Evolutionary conservation across 441 rosid species (phyloP).

Genomic region (Capsella rubella): DNA sequence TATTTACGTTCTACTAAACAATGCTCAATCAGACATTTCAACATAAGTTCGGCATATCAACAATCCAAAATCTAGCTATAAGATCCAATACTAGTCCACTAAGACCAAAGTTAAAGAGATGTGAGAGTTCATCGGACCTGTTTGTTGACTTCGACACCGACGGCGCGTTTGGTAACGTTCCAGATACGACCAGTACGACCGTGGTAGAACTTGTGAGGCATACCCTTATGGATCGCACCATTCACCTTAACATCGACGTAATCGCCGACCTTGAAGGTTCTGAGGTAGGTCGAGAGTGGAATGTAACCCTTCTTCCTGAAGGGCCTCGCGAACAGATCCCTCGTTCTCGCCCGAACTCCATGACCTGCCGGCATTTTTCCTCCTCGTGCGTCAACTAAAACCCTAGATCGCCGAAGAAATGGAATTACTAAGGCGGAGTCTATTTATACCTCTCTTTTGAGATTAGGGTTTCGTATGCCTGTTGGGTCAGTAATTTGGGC

Average conservation of each 20-base stretch:
- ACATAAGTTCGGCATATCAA: background rate
- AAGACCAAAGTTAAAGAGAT: background rate
- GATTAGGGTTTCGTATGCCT: conserved; percentile 35
- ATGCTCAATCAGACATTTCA: conserved; percentile 12
- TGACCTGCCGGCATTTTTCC: conserved; percentile 81
- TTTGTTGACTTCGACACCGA: conserved; percentile 93
- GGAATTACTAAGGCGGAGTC: background rate
- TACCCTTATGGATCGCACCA: conserved; percentile 96
- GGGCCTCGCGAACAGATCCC: conserved; percentile 81
- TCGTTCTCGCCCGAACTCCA: conserved; percentile 79
- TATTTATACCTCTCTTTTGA: conserved; percentile 12
- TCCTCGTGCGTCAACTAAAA: conserved; percentile 1
- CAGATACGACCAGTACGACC: conserved; percentile 95
- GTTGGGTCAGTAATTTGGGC: conserved; percentile 4
- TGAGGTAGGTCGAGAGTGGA: conserved; percentile 78
- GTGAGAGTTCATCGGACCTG: conserved; percentile 52
- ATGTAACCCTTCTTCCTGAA: conserved; percentile 98
- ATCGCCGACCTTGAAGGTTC: conserved; percentile 84
- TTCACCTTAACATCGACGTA: conserved; percentile 91
- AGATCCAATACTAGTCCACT: background rate
- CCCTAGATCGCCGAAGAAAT: conserved; percentile 29
- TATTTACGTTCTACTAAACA: background rate
- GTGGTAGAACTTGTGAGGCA: conserved; percentile 98
- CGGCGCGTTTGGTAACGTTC: conserved; percentile 94
- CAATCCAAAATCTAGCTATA: background rate